Evolutionary conservation across 1,284 basidiomycete species (phyloP).

Genomic region (Coniferiporia weirii): DNA sequence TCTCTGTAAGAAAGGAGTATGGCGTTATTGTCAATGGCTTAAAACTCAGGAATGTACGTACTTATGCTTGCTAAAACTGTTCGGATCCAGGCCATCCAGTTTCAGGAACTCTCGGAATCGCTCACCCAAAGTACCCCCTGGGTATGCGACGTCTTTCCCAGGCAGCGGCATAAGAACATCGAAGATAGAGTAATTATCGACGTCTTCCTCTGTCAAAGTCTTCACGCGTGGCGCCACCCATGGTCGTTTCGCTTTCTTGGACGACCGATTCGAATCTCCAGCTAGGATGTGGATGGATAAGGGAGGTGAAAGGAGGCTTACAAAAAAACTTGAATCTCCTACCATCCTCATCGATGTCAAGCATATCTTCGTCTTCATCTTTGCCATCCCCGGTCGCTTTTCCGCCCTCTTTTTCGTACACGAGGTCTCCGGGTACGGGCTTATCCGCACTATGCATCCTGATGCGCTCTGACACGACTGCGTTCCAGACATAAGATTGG

Average conservation of each 20-base stretch:
- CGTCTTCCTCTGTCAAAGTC: slow-evolving; percentile 69
- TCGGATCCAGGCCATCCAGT: slow-evolving; percentile 83
- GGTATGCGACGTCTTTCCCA: slow-evolving; percentile 88
- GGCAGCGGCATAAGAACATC: slow-evolving; percentile 96
- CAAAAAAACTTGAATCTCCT: slow-evolving; percentile 19
- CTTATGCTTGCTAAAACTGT: slow-evolving; percentile 87
- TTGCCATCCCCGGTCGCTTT: slow-evolving; percentile 36
- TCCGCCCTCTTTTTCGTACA: slow-evolving; percentile 43
- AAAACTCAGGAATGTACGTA: slow-evolving; percentile 31
- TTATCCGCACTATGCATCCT: slow-evolving; percentile 69
- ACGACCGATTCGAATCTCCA: slow-evolving; percentile 32
- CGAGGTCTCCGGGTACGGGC: slow-evolving; percentile 84
- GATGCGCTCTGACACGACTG: slow-evolving; percentile 90
- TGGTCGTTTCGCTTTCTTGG: slow-evolving; percentile 36
- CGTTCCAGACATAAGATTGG: slow-evolving; percentile 98
- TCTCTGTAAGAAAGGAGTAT: slow-evolving; percentile 49
- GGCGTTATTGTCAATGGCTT: neutral
- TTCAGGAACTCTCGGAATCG: slow-evolving; percentile 77
- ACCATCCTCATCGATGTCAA: slow-evolving; percentile 42
- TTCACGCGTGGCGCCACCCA: slow-evolving; percentile 70
- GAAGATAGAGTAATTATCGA: slow-evolving; percentile 78
- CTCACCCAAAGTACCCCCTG: slow-evolving; percentile 77
- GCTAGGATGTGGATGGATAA: slow-evolving; percentile 4
- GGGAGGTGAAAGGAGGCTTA: neutral
- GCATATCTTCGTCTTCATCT: slow-evolving; percentile 27